These are phyloP conservation scores for Dichomitus squalens DNA, from an alignment of 1,284 basidiomycete species.

Conservation along the genomic window DNA sequence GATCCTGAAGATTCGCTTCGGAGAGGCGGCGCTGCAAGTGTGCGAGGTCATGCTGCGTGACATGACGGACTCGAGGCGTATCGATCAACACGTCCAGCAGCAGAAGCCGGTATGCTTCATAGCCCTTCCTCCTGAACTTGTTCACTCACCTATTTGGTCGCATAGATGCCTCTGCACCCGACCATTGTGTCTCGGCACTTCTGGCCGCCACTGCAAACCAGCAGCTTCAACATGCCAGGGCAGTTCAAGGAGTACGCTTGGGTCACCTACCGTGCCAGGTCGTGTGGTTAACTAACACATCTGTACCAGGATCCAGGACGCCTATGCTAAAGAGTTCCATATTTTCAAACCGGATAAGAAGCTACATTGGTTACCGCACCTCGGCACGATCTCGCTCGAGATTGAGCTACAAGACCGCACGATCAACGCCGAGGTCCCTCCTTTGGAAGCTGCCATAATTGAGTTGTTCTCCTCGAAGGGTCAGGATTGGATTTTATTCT, in stretches of 20 bases:
- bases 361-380: constrained; percentile 83
- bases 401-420: constrained; percentile 81
- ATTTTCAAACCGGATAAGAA: constrained; percentile 89
- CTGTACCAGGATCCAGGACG: constrained; percentile 62
- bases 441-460: constrained; percentile 87
- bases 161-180: constrained; percentile 76
- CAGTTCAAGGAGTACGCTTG: constrained; percentile 80
- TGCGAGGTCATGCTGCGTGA: constrained; percentile 98
- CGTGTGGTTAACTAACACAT: constrained; percentile 1
- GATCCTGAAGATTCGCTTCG: constrained; percentile 91
- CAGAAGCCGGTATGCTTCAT: constrained; percentile 56
- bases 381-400: constrained; percentile 80
- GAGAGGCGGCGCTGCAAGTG: constrained; percentile 86
- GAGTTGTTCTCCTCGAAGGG: constrained; percentile 82
- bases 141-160: neutral
- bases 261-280: too few species aligned
- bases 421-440: constrained; percentile 76
- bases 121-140: constrained; percentile 1
- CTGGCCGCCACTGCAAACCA: constrained; percentile 84
- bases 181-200: constrained; percentile 91
- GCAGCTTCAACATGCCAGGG: constrained; percentile 78
- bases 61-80: constrained; percentile 90
- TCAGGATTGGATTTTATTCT: constrained; percentile 28
- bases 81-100: constrained; percentile 82
- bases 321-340: constrained; percentile 77